A percentile compares a stretch with the other conserved stretches of the same genome.
These are phyloP conservation scores for Gonapodya prolifera DNA, from an alignment of 192 early-diverging fungal species.

Conservation along the genomic window DNA sequence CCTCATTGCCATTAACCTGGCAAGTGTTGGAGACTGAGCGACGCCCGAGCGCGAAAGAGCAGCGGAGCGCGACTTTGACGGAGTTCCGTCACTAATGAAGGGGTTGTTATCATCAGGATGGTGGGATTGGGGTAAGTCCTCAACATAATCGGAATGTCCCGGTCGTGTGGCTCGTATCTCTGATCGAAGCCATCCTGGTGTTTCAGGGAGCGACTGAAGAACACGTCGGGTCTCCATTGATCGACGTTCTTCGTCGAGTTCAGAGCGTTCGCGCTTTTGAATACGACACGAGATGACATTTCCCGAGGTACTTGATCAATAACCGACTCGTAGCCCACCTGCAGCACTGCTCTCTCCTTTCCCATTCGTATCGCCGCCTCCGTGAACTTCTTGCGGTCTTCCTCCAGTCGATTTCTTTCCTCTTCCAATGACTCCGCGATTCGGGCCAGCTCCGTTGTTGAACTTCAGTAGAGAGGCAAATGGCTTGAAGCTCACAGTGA, in stretches of 20 bases:
- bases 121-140: background rate
- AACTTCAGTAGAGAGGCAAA: too few relatives aligned
- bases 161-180: background rate
- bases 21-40: background rate
- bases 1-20: background rate
- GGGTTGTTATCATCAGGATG: background rate
- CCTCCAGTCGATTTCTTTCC: background rate
- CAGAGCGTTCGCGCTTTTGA: background rate
- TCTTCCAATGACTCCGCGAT: background rate
- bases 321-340: background rate
- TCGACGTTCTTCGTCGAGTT: background rate
- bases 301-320: too few relatives aligned
- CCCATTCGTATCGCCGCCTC: slow-evolving; percentile 5
- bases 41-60: background rate
- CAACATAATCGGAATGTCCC: background rate
- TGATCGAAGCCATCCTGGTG: background rate
- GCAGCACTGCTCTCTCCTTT: background rate
- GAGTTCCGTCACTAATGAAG: background rate
- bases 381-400: background rate
- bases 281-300: too few relatives aligned
- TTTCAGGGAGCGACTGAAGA: background rate
- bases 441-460: background rate
- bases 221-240: background rate
- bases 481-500: too few relatives aligned
- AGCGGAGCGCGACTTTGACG: background rate